phyloP scores from a whole-genome alignment of 2,329 filamentous ascomycete genomes.

The Simplicillium sp. region DNA sequence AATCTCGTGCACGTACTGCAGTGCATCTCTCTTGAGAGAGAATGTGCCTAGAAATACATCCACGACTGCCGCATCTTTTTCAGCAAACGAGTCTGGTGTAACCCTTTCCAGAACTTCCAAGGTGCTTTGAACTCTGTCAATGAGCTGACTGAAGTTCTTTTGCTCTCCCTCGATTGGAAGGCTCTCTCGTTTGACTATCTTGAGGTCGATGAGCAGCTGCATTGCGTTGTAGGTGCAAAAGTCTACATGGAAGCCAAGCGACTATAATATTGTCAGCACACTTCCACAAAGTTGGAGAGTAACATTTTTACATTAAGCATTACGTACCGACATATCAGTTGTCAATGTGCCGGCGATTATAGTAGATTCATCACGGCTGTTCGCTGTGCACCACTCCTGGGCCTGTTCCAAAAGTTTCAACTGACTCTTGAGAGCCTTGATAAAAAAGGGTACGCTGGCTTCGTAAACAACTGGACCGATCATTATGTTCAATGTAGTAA shows the following conservation, averaged over 20 bases:
- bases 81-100: slow-evolving; percentile 2
- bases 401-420: slow-evolving; percentile 1
- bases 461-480: slow-evolving; percentile 4
- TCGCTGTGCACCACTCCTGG: slow-evolving; percentile 2
- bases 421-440: slow-evolving; percentile 4
- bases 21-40: slow-evolving; percentile 1
- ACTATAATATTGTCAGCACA: slow-evolving; percentile 1
- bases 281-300: background rate
- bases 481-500: slow-evolving; percentile 1
- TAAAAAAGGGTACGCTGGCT: slow-evolving; percentile 4
- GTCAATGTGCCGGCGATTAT: slow-evolving; percentile 1
- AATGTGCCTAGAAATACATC: slow-evolving; percentile 3
- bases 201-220: slow-evolving; percentile 2
- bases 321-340: slow-evolving; percentile 4
- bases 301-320: background rate
- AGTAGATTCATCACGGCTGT: slow-evolving; percentile 1
- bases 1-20: slow-evolving; percentile 5
- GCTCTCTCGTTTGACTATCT: slow-evolving; percentile 2
- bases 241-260: slow-evolving; percentile 4
- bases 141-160: slow-evolving; percentile 3
- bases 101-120: slow-evolving; percentile 3
- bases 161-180: slow-evolving; percentile 3
- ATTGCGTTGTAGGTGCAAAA: slow-evolving; percentile 5
- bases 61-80: background rate
- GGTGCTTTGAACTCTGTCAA: background rate